Percentiles rank a stretch among this genome's conserved stretches.
phyloP scores from a whole-genome alignment of 2,329 filamentous ascomycete genomes.

The Talaromyces amestolkiae region DNA sequence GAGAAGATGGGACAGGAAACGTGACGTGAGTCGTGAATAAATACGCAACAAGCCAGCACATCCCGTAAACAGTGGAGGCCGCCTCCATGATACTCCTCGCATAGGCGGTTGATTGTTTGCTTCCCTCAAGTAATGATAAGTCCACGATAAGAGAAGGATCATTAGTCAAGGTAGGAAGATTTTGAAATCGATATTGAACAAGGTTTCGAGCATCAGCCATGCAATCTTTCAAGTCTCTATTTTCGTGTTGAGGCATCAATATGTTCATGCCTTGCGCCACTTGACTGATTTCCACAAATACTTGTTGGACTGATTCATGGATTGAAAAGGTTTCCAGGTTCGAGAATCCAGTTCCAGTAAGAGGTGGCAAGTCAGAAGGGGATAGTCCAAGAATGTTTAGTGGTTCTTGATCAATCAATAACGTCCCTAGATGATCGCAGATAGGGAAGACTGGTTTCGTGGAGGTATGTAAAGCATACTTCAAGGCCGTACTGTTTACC shows the following conservation, averaged over 20 bases:
- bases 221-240: slow-evolving; percentile 4
- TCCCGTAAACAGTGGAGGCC: slow-evolving; percentile 14
- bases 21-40: slow-evolving; percentile 20
- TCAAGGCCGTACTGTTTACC: slow-evolving; percentile 14
- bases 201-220: slow-evolving; percentile 18
- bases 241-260: background rate
- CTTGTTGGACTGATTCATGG: slow-evolving; percentile 6
- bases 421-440: slow-evolving; percentile 10
- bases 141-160: slow-evolving; percentile 12
- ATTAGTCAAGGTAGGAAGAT: slow-evolving; percentile 11
- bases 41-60: slow-evolving; percentile 17
- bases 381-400: slow-evolving; percentile 16
- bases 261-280: slow-evolving; percentile 16
- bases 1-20: slow-evolving; percentile 16
- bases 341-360: slow-evolving; percentile 14
- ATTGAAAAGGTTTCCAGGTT: slow-evolving; percentile 13
- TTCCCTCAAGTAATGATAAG: background rate
- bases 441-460: slow-evolving; percentile 19
- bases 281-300: slow-evolving; percentile 16
- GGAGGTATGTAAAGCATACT: slow-evolving; percentile 15
- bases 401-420: slow-evolving; percentile 5
- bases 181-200: slow-evolving; percentile 18
- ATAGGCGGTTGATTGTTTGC: background rate
- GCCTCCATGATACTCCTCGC: slow-evolving; percentile 1
- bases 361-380: background rate